A percentile compares a stretch with the other conserved stretches of the same genome.
Conservation (phyloP, 495 filamentous ascomycete species). For the Poronia punctata region DNA sequence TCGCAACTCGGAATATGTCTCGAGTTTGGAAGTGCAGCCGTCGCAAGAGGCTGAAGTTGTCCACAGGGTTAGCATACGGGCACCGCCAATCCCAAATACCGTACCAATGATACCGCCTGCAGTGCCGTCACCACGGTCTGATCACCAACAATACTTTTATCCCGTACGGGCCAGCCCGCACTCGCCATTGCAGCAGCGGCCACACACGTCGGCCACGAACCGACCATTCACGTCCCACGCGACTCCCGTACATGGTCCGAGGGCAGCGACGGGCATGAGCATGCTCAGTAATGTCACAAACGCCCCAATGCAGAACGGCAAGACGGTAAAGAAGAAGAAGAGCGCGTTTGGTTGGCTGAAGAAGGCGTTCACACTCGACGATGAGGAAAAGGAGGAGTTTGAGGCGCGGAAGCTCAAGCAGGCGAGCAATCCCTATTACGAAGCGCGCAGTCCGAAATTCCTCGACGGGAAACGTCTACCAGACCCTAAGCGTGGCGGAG, state of each 20-base stretch:
- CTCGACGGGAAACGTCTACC: constrained; percentile 36
- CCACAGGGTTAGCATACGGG: constrained; percentile 24
- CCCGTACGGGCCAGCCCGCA: constrained; percentile 49
- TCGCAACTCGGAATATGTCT: constrained; percentile 45
- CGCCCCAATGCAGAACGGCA: constrained; percentile 23
- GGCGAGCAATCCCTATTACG: constrained; percentile 34
- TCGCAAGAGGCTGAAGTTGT: constrained; percentile 26
- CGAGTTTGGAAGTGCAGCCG: constrained; percentile 36
- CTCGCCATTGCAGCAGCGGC: constrained; percentile 48
- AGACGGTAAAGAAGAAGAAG: constrained; percentile 49
- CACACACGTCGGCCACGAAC: constrained; percentile 37
- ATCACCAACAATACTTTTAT: constrained; percentile 43
- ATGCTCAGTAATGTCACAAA: constrained; percentile 37
- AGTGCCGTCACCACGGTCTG: constrained; percentile 45
- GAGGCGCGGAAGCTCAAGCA: constrained; percentile 38
- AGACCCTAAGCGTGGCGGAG: constrained; percentile 12
- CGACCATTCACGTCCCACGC: constrained; percentile 25
- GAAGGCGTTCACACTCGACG: constrained; percentile 50
- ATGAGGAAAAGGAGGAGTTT: constrained; percentile 48
- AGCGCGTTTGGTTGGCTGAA: constrained; percentile 55
- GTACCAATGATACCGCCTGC: too few species aligned
- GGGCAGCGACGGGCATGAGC: constrained; percentile 47
- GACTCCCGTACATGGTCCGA: constrained; percentile 31
- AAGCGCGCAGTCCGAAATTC: constrained; percentile 33
- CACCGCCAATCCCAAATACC: constrained; percentile 28